phyloP scores from a whole-genome alignment of 2,329 filamentous ascomycete species.

The Teratosphaeria destructans region DNA sequence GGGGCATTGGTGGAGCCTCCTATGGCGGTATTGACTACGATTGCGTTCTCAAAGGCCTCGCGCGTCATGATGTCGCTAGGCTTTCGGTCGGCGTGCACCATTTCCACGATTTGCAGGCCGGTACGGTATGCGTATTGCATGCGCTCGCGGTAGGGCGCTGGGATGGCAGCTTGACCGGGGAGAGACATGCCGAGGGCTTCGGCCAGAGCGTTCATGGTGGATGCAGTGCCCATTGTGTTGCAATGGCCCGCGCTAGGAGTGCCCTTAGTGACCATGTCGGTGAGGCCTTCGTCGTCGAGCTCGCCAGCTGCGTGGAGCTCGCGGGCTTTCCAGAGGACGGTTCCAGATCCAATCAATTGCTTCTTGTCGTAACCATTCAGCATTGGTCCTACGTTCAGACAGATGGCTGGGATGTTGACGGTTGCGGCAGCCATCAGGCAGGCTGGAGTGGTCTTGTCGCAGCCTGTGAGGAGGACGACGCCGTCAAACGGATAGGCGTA shows the following conservation, averaged over 20 bases:
- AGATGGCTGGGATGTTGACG: conserved; percentile 22
- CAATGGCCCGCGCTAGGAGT: conserved; percentile 22
- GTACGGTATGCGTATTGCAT: conserved; percentile 22
- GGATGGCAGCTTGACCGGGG: conserved; percentile 20
- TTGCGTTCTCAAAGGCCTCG: conserved; percentile 47
- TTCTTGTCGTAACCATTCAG: conserved; percentile 19
- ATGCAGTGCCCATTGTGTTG: conserved; percentile 24
- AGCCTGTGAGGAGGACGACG: conserved; percentile 21
- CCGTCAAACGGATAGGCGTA: conserved; percentile 24
- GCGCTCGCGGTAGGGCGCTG: conserved; percentile 20
- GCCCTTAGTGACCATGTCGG: conserved; percentile 18
- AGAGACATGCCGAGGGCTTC: conserved; percentile 23
- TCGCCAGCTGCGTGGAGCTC: conserved; percentile 20
- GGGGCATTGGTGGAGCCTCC: conserved; percentile 49
- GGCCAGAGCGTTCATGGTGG: conserved; percentile 23
- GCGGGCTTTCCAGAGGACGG: conserved; percentile 22
- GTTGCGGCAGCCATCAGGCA: conserved; percentile 23
- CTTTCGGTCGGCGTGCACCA: conserved; percentile 20
- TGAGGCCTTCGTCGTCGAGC: conserved; percentile 18
- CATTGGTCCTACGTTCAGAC: conserved; percentile 24
- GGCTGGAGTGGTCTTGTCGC: conserved; percentile 23
- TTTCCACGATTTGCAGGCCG: conserved; percentile 22
- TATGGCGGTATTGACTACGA: conserved; percentile 45
- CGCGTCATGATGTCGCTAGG: conserved; percentile 47
- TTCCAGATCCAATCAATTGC: conserved; percentile 18